Percentiles rank a stretch among this genome's conserved stretches.
These are phyloP conservation scores for Diutina mesorugosa DNA, from an alignment of 1,139 yeast genomes.

Conservation along the genomic window DNA sequence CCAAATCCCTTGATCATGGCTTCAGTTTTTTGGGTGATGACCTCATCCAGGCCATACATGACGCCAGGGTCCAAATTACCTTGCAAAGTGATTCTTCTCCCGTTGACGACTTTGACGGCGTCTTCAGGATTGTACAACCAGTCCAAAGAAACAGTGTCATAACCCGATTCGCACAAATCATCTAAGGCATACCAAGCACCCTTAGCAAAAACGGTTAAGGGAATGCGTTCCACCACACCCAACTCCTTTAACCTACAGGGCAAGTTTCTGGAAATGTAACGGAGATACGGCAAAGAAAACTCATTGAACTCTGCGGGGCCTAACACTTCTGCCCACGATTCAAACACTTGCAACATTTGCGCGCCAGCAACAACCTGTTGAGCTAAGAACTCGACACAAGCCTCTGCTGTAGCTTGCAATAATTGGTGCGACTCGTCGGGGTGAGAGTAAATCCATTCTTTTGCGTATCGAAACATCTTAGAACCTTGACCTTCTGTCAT, in stretches of 20 bases:
- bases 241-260: slow-evolving; percentile 61
- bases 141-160: slow-evolving; percentile 79
- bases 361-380: slow-evolving; percentile 97
- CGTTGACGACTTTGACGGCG: slow-evolving; percentile 67
- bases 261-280: slow-evolving; percentile 58
- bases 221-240: slow-evolving; percentile 61
- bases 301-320: slow-evolving; percentile 82
- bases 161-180: slow-evolving; percentile 72
- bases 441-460: slow-evolving; percentile 80
- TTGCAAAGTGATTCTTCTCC: slow-evolving; percentile 73
- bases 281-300: slow-evolving; percentile 80
- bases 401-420: slow-evolving; percentile 71
- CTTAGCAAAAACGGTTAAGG: slow-evolving; percentile 84
- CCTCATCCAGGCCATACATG: slow-evolving; percentile 80
- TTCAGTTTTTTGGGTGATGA: slow-evolving; percentile 69
- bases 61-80: slow-evolving; percentile 95
- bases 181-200: slow-evolving; percentile 98
- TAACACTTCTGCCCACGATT: slow-evolving; percentile 96
- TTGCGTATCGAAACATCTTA: slow-evolving; percentile 78
- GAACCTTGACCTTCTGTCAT: slow-evolving; percentile 98
- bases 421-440: slow-evolving; percentile 62
- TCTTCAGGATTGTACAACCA: slow-evolving; percentile 83
- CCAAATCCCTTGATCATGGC: slow-evolving; percentile 84
- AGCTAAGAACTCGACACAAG: slow-evolving; percentile 84
- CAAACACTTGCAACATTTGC: slow-evolving; percentile 92